These are phyloP conservation scores for Beauveria pseudobassiana DNA, from an alignment of 2,329 filamentous ascomycete species.

Conservation along the genomic window DNA sequence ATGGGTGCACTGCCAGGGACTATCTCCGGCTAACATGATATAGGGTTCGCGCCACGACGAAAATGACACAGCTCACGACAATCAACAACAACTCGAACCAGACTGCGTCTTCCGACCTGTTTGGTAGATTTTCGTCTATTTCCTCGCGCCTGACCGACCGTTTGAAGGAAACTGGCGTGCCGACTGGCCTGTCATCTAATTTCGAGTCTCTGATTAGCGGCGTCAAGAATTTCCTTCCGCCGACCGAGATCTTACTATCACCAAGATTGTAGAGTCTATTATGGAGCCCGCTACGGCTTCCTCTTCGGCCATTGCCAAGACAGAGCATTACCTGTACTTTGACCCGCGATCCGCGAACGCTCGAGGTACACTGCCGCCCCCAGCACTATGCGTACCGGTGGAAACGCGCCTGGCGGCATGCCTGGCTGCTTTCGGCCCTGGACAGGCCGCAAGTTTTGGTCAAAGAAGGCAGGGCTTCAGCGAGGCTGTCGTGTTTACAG, in stretches of 20 bases:
- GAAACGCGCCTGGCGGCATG: conserved; percentile 39
- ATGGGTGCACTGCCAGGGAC: neutral
- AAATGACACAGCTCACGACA: conserved; percentile 96
- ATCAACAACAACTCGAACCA: conserved; percentile 66
- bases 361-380: conserved; percentile 81
- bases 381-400: conserved; percentile 46
- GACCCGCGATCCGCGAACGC: conserved; percentile 92
- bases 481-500: conserved; percentile 88
- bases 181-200: conserved; percentile 62
- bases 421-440: conserved; percentile 47
- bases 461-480: conserved; percentile 84
- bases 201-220: conserved; percentile 92
- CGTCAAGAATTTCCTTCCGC: conserved; percentile 95
- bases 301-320: conserved; percentile 89
- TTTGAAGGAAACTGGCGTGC: conserved; percentile 81
- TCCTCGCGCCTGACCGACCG: conserved; percentile 88
- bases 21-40: conserved; percentile 17
- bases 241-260: conserved; percentile 91
- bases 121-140: conserved; percentile 87
- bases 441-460: conserved; percentile 78
- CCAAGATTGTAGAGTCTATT: conserved; percentile 94
- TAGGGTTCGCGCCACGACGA: conserved; percentile 84
- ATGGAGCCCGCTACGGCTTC: conserved; percentile 93
- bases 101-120: conserved; percentile 66
- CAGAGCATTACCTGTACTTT: conserved; percentile 94